Conservation (phyloP, 2,329 filamentous ascomycete genomes). For the Talaromyces verruculosus region DNA sequence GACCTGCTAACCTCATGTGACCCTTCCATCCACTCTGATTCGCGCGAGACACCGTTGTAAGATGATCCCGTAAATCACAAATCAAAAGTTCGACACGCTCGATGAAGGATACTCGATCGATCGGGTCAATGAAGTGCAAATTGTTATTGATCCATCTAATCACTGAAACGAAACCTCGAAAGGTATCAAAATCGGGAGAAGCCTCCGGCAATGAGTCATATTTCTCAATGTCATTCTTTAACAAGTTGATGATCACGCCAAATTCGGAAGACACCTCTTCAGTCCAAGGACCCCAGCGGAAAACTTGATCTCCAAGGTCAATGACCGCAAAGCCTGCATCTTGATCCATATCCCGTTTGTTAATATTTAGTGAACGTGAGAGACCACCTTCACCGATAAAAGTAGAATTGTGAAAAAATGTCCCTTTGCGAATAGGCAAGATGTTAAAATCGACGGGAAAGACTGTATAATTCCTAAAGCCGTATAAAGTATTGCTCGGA, state of each 20-base stretch:
- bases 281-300: slow-evolving; percentile 56
- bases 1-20: slow-evolving; percentile 30
- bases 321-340: slow-evolving; percentile 43
- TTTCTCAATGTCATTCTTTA: slow-evolving; percentile 31
- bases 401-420: slow-evolving; percentile 57
- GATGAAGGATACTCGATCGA: slow-evolving; percentile 54
- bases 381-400: slow-evolving; percentile 61
- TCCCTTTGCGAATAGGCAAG: slow-evolving; percentile 50
- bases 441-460: slow-evolving; percentile 58
- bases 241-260: slow-evolving; percentile 35
- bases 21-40: slow-evolving; percentile 24
- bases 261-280: slow-evolving; percentile 55
- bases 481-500: slow-evolving; percentile 33
- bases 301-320: slow-evolving; percentile 32
- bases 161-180: slow-evolving; percentile 33
- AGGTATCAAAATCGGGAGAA: not conserved
- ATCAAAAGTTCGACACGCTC: slow-evolving; percentile 38
- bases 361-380: slow-evolving; percentile 44
- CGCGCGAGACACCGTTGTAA: slow-evolving; percentile 21
- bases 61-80: slow-evolving; percentile 40
- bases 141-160: slow-evolving; percentile 51
- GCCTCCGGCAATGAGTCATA: not conserved
- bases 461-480: slow-evolving; percentile 51
- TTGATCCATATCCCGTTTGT: slow-evolving; percentile 46
- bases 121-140: slow-evolving; percentile 55